Evolutionary conservation across 176 grass and related monocot genomes (phyloP).

Genomic region (Sorghum bicolor): Sorghum_bicolor_NCBIv3 NC_012870.2:6437001-6437500

Average conservation of each 20-base stretch:
- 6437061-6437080: too few species aligned
- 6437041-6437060: too few species aligned
- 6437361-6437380: constrained; percentile 3
- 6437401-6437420: constrained; percentile 59
- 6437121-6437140: too few species aligned
- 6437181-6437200: too few species aligned
- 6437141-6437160: too few species aligned
- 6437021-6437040: too few species aligned
- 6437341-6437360: constrained; percentile 13
- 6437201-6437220: too few species aligned
- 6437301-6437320: constrained; percentile 10
- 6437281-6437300: neutral
- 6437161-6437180: too few species aligned
- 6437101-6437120: too few species aligned
- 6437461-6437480: constrained; percentile 56
- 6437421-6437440: constrained; percentile 55
- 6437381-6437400: neutral
- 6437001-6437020: too few species aligned
- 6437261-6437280: constrained; percentile 1
- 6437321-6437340: constrained; percentile 14
- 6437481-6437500: constrained; percentile 47
- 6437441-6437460: constrained; percentile 58
- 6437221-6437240: too few species aligned
- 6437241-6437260: constrained; percentile 7
- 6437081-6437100: too few species aligned